Evolutionary conservation across 176 grass and related monocot species (phyloP).

Genomic region (bread wheat (Triticum aestivum)): IWGSC_CS_RefSeq_v2.1 NC_057796.1:29965661-29966160

Average conservation of each 20-base stretch:
- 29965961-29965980: background rate
- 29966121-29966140: conserved; percentile 5
- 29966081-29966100: conserved; percentile 1
- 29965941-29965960: background rate
- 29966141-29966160: conserved; percentile 11
- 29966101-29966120: background rate
- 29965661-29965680: conserved; percentile 62
- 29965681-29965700: conserved; percentile 48
- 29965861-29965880: conserved; percentile 68
- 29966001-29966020: conserved; percentile 10
- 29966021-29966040: background rate
- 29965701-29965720: conserved; percentile 65
- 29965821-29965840: conserved; percentile 47
- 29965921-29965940: conserved; percentile 29
- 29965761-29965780: background rate
- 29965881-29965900: conserved; percentile 78
- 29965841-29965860: conserved; percentile 65
- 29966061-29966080: background rate
- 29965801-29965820: conserved; percentile 20
- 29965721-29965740: conserved; percentile 49
- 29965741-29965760: too few species aligned
- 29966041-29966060: conserved; percentile 11
- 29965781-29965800: conserved; percentile 32
- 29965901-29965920: conserved; percentile 66
- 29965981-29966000: background rate